A percentile compares a stretch with the other conserved stretches of the same genome.
Conservation (phyloP, 2,329 filamentous ascomycete species). For the Fusarium torreyae region DNA sequence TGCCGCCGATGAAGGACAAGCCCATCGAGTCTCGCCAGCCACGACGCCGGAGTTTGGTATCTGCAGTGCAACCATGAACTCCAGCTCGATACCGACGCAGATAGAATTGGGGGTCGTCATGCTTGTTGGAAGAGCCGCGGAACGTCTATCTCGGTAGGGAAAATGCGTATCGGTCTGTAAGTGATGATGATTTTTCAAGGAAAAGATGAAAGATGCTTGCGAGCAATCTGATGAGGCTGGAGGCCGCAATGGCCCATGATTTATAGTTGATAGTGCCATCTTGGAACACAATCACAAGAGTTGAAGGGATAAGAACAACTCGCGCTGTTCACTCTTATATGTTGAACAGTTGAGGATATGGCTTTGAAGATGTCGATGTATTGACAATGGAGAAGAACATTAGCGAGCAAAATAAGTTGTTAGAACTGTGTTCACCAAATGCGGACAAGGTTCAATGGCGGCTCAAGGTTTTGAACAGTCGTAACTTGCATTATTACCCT, state of each 20-base stretch:
- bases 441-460: slow-evolving; percentile 29
- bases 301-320: slow-evolving; percentile 19
- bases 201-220: slow-evolving; percentile 10
- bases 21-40: slow-evolving; percentile 29
- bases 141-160: slow-evolving; percentile 3
- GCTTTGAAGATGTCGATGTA: slow-evolving; percentile 5
- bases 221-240: slow-evolving; percentile 27
- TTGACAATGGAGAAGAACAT: slow-evolving; percentile 19
- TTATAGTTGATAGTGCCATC: slow-evolving; percentile 37
- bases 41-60: slow-evolving; percentile 7
- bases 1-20: slow-evolving; percentile 24
- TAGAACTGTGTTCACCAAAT: slow-evolving; percentile 26
- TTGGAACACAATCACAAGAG: slow-evolving; percentile 22
- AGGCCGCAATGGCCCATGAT: slow-evolving; percentile 26
- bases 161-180: slow-evolving; percentile 13
- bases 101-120: slow-evolving; percentile 30
- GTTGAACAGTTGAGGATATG: neutral
- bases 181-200: slow-evolving; percentile 18
- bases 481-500: slow-evolving; percentile 16
- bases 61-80: slow-evolving; percentile 48
- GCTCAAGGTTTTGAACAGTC: slow-evolving; percentile 13
- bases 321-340: slow-evolving; percentile 21
- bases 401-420: slow-evolving; percentile 1
- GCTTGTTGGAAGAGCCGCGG: neutral
- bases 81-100: slow-evolving; percentile 49